Conservation (phyloP, 345 rosid species). For the Brassica nigra region DNA sequence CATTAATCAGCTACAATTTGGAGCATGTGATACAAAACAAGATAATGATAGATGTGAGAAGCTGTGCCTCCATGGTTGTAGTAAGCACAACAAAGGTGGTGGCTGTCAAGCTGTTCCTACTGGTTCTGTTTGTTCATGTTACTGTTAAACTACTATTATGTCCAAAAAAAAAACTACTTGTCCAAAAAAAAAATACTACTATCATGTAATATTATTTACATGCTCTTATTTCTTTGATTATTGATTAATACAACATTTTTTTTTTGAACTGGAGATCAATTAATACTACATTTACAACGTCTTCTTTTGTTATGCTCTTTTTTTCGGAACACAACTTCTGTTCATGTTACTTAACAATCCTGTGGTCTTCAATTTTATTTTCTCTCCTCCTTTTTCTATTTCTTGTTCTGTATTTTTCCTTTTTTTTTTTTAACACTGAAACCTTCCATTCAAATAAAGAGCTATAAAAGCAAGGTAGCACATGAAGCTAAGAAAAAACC, state of each 20-base stretch:
- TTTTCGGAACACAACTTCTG: not conserved
- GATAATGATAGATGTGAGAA: not conserved
- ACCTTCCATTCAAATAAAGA: too few relatives aligned
- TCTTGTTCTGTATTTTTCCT: not conserved
- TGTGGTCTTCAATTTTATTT: slow-evolving; percentile 22
- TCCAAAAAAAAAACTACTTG: too few relatives aligned
- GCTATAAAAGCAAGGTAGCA: too few relatives aligned
- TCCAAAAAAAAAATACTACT: too few relatives aligned
- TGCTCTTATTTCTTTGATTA: not conserved
- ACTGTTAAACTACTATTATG: slow-evolving; percentile 15
- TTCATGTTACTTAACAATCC: slow-evolving; percentile 7
- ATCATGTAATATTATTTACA: not conserved
- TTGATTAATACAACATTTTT: not conserved
- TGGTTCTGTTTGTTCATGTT: slow-evolving; percentile 20
- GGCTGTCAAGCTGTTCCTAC: slow-evolving; percentile 9
- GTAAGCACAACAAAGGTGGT: slow-evolving; percentile 16
- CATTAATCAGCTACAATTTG: not conserved
- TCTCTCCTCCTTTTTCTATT: not conserved
- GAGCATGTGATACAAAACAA: slow-evolving; percentile 4
- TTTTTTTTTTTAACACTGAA: too few relatives aligned
- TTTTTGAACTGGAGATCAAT: too few relatives aligned
- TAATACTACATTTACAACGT: too few relatives aligned
- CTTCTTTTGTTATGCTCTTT: not conserved
- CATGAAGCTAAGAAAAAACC: too few relatives aligned
- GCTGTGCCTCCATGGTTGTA: slow-evolving; percentile 19